Evolutionary conservation across 106 monocot genomes (phyloP).

Genomic region (Dactylorhiza incarnata): DNA sequence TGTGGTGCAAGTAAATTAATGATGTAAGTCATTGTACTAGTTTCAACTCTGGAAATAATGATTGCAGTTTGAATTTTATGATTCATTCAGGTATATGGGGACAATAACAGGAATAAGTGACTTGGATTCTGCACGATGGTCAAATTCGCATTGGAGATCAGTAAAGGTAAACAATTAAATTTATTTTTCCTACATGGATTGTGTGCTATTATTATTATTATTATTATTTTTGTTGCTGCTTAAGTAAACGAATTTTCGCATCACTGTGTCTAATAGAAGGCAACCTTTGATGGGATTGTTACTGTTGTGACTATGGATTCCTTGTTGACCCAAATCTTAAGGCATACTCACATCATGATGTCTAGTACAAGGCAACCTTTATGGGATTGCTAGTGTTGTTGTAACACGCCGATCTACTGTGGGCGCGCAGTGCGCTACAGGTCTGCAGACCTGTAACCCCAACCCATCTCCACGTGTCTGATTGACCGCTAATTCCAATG

Average conservation of each 20-base stretch:
- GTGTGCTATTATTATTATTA: too few species aligned
- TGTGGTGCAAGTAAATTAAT: background rate
- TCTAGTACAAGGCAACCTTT: too few species aligned
- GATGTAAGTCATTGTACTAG: background rate
- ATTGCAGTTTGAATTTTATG: background rate
- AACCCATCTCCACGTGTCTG: too few species aligned
- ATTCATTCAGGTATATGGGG: slow-evolving; percentile 70
- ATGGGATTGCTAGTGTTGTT: too few species aligned
- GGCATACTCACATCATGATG: background rate
- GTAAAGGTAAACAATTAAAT: slow-evolving; percentile 52
- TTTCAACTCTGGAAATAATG: slow-evolving; percentile 1
- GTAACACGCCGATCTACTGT: too few species aligned
- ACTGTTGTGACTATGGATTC: background rate
- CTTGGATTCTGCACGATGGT: slow-evolving; percentile 76
- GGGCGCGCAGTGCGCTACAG: too few species aligned
- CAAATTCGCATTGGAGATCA: slow-evolving; percentile 91
- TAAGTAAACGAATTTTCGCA: background rate
- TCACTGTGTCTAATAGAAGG: background rate
- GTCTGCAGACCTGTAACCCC: too few species aligned
- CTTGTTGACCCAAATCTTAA: background rate
- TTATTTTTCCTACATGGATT: background rate
- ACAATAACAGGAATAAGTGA: slow-evolving; percentile 89
- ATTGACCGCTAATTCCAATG: too few species aligned
- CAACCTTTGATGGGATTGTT: background rate
- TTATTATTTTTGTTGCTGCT: background rate